Base-by-base conservation (phyloP, 768 basidiomycete genomes). In the Mycena amicta region DNA sequence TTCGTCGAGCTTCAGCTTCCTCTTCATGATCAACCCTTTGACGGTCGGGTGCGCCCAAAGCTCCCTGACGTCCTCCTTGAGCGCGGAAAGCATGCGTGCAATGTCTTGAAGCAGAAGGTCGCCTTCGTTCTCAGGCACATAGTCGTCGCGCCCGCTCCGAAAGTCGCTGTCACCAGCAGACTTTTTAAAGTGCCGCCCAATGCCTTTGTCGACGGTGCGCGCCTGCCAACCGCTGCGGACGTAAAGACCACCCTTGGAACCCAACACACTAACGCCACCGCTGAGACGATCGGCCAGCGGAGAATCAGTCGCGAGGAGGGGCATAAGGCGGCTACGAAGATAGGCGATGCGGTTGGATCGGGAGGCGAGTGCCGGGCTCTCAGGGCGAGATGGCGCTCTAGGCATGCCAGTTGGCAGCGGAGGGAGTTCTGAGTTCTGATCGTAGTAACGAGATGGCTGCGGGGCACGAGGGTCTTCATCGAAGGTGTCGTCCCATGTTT, bases 191-290 rank as follows among this genome's bases (percentile, higher is more conserved):
- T 37, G 33, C 18, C 74, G 76, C 28, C 80, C 76, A 8, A 80
- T 61, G 11, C 83, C 77, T 47, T 82, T 81, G 63, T 86, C 81
- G 52, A 85, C 76, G 1, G 86, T 85, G 53, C 86, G 82, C 4
- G 86, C 79, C 68, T 93, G 91, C 91, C 91, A 93, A 13, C 91
- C 91, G 49, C 81, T 85, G 26, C 91, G 87, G 18, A 93, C 91
- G 67, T 81, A 90, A 30, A 93, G 83, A 52, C 83, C 83, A 59
- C 88, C 86, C 64, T 83, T 89, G n/a, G 88, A 88, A 27, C 88
- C 88, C 22, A 87, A 85, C 29, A 90, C 83, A 23, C 83, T 76
- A 53, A 91, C 73, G 15, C 90, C 90, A 26, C 89, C 90, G 53
- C 87, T 90, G 20, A 93, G 80, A 39, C 86, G 83, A 60, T 89